These are phyloP conservation scores for Sarocladiaceae sp. DNA, from an alignment of 2,329 filamentous ascomycete species.

Conservation along the genomic window DNA sequence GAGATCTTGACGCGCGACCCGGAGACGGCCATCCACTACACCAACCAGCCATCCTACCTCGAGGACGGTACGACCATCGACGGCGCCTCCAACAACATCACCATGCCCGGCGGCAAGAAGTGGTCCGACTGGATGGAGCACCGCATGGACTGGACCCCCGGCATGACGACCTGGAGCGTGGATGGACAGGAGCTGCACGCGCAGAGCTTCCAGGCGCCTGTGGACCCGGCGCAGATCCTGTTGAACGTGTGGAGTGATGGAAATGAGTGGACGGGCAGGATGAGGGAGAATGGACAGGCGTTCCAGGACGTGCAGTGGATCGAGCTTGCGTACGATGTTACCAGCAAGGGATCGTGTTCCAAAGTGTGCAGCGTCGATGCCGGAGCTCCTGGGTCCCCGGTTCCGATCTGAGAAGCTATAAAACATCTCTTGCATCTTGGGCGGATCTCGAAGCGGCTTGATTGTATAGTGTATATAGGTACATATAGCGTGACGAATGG, in stretches of 20 bases:
- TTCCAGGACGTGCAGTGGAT: conserved; percentile 56
- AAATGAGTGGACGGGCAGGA: conserved; percentile 49
- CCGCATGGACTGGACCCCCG: conserved; percentile 51
- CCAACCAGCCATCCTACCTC: conserved; percentile 50
- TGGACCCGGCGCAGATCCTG: conserved; percentile 40
- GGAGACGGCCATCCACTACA: conserved; percentile 41
- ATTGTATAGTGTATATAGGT: background rate
- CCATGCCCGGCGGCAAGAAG: conserved; percentile 26
- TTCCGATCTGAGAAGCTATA: background rate
- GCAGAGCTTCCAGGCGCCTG: conserved; percentile 48
- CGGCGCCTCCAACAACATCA: conserved; percentile 34
- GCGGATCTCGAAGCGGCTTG: background rate
- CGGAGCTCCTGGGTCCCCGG: background rate
- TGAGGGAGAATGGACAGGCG: conserved; percentile 41
- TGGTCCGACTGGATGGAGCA: conserved; percentile 52
- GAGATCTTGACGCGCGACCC: conserved; percentile 42
- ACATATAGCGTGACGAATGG: too few relatives aligned
- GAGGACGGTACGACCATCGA: conserved; percentile 35
- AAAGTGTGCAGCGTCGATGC: conserved; percentile 35
- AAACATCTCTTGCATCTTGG: background rate
- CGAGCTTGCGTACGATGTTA: conserved; percentile 45
- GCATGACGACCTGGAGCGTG: conserved; percentile 47
- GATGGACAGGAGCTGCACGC: conserved; percentile 40
- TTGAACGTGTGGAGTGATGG: conserved; percentile 57
- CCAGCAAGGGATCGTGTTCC: conserved; percentile 21